Evolutionary conservation across 1,284 basidiomycete species (phyloP).

Genomic region (Cryptococcus amylolentus): DNA sequence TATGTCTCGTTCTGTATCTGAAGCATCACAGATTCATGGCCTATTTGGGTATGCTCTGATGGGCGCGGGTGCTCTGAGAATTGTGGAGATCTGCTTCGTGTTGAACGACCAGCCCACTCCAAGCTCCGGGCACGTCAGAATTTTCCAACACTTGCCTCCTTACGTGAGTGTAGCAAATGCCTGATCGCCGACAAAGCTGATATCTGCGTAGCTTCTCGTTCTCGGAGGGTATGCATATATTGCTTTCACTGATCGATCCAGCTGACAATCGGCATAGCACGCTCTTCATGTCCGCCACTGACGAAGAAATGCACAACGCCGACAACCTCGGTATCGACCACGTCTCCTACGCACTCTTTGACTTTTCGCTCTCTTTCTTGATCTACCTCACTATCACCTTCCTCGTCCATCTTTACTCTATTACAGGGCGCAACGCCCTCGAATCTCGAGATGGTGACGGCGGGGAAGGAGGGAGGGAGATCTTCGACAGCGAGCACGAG

Average conservation of each 20-base stretch:
- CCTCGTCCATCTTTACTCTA: conserved; percentile 60
- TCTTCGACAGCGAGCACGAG: conserved; percentile 3
- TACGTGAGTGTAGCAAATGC: conserved; percentile 57
- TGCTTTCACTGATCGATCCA: conserved; percentile 35
- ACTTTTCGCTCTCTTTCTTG: conserved; percentile 71
- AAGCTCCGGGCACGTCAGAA: conserved; percentile 47
- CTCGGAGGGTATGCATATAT: neutral
- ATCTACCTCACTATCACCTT: conserved; percentile 67
- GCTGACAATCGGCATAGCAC: conserved; percentile 65
- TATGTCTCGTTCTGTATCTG: neutral
- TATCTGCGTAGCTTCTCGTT: neutral
- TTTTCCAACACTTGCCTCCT: conserved; percentile 79
- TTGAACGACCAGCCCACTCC: conserved; percentile 49
- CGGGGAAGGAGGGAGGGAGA: neutral
- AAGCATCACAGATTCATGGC: conserved; percentile 62
- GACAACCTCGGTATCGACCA: conserved; percentile 72
- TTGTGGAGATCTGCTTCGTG: conserved; percentile 82
- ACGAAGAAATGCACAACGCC: conserved; percentile 74
- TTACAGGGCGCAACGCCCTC: conserved; percentile 60
- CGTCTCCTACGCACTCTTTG: conserved; percentile 76
- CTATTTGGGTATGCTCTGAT: conserved; percentile 83
- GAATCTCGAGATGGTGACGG: neutral
- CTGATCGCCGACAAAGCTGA: neutral
- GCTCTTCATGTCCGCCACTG: conserved; percentile 85
- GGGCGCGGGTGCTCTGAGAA: conserved; percentile 73